Conservation (phyloP, 2,329 filamentous ascomycete species). For the Leptographium lundbergii region DNA sequence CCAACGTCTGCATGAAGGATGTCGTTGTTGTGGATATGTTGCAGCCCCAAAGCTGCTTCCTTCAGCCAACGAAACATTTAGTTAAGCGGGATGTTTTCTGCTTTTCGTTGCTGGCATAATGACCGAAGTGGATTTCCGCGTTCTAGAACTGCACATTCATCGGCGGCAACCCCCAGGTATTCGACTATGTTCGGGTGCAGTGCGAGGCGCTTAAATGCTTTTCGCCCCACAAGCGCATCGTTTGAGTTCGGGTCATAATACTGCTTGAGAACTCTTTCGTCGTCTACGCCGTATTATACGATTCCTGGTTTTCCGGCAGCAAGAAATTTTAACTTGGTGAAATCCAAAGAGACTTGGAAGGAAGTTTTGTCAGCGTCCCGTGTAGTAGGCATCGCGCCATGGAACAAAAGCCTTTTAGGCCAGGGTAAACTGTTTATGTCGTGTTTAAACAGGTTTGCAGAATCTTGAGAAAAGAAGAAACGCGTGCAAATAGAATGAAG, state of each 20-base stretch:
- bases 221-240: background rate
- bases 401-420: background rate
- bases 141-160: background rate
- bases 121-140: background rate
- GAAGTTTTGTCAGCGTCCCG: background rate
- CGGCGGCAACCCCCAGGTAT: background rate
- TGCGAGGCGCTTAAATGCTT: background rate
- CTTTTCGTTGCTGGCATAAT: background rate
- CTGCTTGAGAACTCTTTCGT: background rate
- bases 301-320: background rate
- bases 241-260: background rate
- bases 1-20: background rate
- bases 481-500: too few relatives aligned
- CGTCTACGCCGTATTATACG: background rate
- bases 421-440: background rate
- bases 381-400: background rate
- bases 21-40: background rate
- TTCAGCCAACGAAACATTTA: background rate
- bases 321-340: background rate
- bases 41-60: background rate
- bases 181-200: background rate
- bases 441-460: background rate
- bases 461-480: background rate
- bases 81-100: background rate
- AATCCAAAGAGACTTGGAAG: background rate